These are phyloP conservation scores for Apiotrichum akiyoshidainum DNA, from an alignment of 1,284 basidiomycete species.

Conservation along the genomic window DNA sequence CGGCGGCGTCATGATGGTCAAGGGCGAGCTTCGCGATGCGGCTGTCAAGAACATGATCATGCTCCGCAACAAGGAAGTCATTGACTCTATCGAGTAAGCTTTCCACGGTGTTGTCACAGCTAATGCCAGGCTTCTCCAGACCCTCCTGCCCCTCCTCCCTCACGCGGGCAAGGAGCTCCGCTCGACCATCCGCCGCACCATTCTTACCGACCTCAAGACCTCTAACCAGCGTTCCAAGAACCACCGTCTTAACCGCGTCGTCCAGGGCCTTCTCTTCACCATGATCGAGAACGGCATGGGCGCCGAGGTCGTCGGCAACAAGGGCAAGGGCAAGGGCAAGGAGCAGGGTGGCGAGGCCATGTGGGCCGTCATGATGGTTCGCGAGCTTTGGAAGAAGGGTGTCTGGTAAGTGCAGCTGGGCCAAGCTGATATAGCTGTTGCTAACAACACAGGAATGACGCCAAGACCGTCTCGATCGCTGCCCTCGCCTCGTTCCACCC, in stretches of 20 bases:
- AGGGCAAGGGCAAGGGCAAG: constrained; percentile 56
- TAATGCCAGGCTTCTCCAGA: constrained; percentile 70
- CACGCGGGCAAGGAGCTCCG: constrained; percentile 85
- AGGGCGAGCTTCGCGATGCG: constrained; percentile 64
- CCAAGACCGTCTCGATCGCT: constrained; percentile 90
- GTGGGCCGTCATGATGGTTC: constrained; percentile 94
- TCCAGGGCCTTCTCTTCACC: constrained; percentile 91
- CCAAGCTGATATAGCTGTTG: neutral
- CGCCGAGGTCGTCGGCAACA: constrained; percentile 72
- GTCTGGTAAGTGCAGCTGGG: constrained; percentile 66
- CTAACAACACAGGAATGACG: constrained; percentile 65
- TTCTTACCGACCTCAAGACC: constrained; percentile 89
- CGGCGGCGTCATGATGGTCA: constrained; percentile 34
- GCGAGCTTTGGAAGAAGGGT: constrained; percentile 91
- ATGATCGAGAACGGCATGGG: constrained; percentile 93
- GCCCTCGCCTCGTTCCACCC: constrained; percentile 92
- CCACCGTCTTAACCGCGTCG: constrained; percentile 92
- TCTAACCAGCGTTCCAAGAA: constrained; percentile 88
- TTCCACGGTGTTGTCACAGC: neutral
- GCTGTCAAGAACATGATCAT: constrained; percentile 87
- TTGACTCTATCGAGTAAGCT: constrained; percentile 83
- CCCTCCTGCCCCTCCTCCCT: constrained; percentile 88
- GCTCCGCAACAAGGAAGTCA: constrained; percentile 87
- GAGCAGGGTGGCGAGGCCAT: constrained; percentile 78
- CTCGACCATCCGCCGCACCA: constrained; percentile 84